phyloP scores from a whole-genome alignment of 2,329 filamentous ascomycete genomes.

The Aspergillus candidus region DNA sequence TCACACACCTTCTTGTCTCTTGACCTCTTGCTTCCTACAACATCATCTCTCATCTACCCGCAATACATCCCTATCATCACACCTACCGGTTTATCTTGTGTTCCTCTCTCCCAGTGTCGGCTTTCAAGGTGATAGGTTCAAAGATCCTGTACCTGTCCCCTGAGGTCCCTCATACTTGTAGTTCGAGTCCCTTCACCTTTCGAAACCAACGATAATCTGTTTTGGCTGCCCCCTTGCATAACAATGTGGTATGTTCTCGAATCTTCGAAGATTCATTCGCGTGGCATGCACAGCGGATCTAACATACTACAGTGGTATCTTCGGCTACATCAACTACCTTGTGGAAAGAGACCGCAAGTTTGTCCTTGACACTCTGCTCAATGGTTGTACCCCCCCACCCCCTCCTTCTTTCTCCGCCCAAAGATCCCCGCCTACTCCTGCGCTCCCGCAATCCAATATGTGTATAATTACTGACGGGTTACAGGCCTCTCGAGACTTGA shows the following conservation, averaged over 20 bases:
- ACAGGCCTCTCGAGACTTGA: conserved; percentile 88
- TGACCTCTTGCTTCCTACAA: conserved; percentile 1
- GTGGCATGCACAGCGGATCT: conserved; percentile 5
- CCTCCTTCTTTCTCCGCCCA: background rate
- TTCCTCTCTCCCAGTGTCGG: too few species aligned
- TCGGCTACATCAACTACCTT: conserved; percentile 98
- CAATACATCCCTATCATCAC: background rate
- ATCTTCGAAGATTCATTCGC: background rate
- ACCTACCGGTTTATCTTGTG: too few species aligned
- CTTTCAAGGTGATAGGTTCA: too few species aligned
- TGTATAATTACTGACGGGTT: conserved; percentile 1
- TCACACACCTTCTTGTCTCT: conserved; percentile 4
- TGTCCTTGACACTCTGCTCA: conserved; percentile 92
- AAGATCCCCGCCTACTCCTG: background rate
- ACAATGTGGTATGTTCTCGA: conserved; percentile 32
- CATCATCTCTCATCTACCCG: conserved; percentile 2
- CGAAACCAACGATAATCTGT: background rate
- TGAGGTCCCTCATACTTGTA: background rate
- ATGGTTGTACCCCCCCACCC: conserved; percentile 61
- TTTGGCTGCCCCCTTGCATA: background rate
- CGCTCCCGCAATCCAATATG: background rate
- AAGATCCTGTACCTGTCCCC: background rate
- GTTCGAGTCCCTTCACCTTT: background rate
- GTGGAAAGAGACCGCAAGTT: conserved; percentile 98
- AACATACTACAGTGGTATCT: conserved; percentile 34